A percentile compares a stretch with the other conserved stretches of the same genome.
Conservation (phyloP, 139 green algal genomes). For the Dunaliella primolecta region DNA sequence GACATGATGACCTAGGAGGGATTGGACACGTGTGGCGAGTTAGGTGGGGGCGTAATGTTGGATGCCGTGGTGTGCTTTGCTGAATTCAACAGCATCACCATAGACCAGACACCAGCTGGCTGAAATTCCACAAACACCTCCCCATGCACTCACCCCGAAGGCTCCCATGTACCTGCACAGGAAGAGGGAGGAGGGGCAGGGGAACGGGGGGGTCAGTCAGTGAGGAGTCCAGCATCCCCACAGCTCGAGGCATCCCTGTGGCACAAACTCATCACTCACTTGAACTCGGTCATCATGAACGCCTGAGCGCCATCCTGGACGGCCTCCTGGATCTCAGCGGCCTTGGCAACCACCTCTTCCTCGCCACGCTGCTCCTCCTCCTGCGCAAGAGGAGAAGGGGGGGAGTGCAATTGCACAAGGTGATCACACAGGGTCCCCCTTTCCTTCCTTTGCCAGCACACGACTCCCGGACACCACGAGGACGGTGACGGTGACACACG, state of each 20-base stretch:
- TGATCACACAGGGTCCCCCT: not conserved
- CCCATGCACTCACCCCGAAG: constrained; percentile 68
- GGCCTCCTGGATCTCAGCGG: constrained; percentile 83
- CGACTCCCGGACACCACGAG: not conserved
- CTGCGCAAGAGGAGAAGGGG: constrained; percentile 11
- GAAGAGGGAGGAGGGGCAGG: not conserved
- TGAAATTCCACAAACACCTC: no score
- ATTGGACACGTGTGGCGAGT: no score
- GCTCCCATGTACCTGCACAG: constrained; percentile 64
- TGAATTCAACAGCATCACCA: no score
- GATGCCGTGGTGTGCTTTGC: no score
- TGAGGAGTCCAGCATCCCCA: not conserved
- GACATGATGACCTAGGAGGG: constrained; percentile 88
- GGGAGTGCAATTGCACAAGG: not conserved
- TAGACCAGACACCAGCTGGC: no score
- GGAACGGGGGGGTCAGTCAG: no score
- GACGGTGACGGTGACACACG: no score
- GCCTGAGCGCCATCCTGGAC: constrained; percentile 86
- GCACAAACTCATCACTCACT: constrained; percentile 24
- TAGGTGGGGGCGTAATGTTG: no score
- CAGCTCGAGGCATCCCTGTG: no score
- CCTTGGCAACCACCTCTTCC: constrained; percentile 81
- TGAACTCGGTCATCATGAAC: constrained; percentile 97
- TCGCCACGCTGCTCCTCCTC: constrained; percentile 23
- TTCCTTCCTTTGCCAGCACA: not conserved